Evolutionary conservation across 345 rosid species (phyloP), one percentile per base, ranked within the genome.

Genomic region (Aquilaria yunnanensis): DNA sequence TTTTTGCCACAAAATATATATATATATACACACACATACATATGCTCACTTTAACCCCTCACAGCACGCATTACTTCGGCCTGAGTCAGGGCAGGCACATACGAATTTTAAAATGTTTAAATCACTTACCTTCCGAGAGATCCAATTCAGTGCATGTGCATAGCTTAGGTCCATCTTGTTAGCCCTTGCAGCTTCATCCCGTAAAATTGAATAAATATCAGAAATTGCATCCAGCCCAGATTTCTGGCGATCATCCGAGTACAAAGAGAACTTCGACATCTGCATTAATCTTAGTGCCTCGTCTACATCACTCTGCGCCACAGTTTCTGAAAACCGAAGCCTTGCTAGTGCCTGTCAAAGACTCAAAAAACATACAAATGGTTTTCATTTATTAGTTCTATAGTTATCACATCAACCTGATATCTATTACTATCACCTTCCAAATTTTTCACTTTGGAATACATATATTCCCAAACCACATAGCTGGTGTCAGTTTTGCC

Each of bases 181-280:
- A 4, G 86, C 65, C 70, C 96, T 88, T 31, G 97, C 97, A 74
- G 97, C 99, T 77, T 94, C 97, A 63, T 94, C 99, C 51, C 99
- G 76, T 72, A 94, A 75, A 70, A 94, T 87, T 51, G 99, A 94
- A 70, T 94, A 94, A 50, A 88, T 94, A 61, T 94, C 97, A 49
- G 99, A 94, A 71, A 94, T 89, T 54, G 99, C 99, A 62, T 94
- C 99, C 68, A 94, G 81, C 61, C 99, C 99, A 68, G 96, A 83
- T 65, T 70, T 81, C 53, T 85, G 91, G 51, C 97, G 78, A 51
- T 94, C 99, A 72, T 94, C 99, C 1, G 96, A 80, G 73, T 94
- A 94, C 78, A 94, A 51, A 9, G 99, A 91, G 83, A 91, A 90
- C 57, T 94, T 94, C 30, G 99, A 94, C 99, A 94, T 94, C 72